Conservation (phyloP, 192 early-diverging fungal genomes). For the Coemansia sp. region DNA sequence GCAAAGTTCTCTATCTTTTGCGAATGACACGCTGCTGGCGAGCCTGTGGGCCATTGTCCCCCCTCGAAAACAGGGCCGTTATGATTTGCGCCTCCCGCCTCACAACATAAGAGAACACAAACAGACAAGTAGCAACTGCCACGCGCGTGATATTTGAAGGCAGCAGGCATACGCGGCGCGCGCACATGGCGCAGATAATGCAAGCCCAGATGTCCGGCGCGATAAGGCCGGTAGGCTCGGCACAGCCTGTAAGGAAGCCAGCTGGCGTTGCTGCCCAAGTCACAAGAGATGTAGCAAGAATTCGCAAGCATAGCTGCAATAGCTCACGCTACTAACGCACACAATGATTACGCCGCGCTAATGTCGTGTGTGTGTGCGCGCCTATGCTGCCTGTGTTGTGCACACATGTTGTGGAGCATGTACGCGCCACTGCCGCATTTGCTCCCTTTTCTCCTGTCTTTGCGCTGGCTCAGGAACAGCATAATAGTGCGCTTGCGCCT, state of each 20-base stretch:
- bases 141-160: not conserved
- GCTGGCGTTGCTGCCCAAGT: not conserved
- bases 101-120: not conserved
- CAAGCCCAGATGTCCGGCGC: not conserved
- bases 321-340: not conserved
- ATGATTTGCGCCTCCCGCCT: slow-evolving; percentile 3
- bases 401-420: slow-evolving; percentile 1
- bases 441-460: not conserved
- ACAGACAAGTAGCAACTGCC: not conserved
- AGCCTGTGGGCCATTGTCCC: not conserved
- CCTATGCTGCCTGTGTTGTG: not conserved
- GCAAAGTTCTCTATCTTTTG: not conserved
- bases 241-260: not conserved
- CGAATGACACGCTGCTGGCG: not conserved
- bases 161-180: not conserved
- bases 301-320: not conserved
- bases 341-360: not conserved
- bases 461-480: not conserved
- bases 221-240: not conserved
- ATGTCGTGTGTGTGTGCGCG: not conserved
- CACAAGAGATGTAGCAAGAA: not conserved
- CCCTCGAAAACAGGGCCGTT: not conserved
- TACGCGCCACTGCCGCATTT: slow-evolving; percentile 6
- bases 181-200: not conserved
- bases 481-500: not conserved